These are phyloP conservation scores for Neurospora tetrasperma DNA, from an alignment of 495 filamentous ascomycete genomes.

Conservation along the genomic window DNA sequence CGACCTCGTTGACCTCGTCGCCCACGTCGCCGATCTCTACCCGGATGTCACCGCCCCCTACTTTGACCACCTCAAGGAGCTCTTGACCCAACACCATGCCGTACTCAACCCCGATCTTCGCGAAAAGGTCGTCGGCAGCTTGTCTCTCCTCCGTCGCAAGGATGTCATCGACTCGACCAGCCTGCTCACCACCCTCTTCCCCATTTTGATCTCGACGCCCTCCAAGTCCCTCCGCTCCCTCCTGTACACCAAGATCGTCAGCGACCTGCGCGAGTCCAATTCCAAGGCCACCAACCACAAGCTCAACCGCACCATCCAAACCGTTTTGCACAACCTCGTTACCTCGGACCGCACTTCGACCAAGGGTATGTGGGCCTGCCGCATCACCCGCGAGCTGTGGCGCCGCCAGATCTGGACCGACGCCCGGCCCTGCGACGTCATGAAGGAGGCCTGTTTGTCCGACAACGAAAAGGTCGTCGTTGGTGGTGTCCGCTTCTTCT, in stretches of 20 bases:
- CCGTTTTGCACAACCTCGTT: constrained; percentile 81
- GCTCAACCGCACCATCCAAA: constrained; percentile 86
- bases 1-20: constrained; percentile 71
- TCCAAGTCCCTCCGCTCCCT: constrained; percentile 78
- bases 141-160: constrained; percentile 82
- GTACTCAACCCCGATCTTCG: constrained; percentile 69
- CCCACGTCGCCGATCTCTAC: constrained; percentile 91
- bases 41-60: constrained; percentile 68
- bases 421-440: constrained; percentile 82
- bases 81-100: constrained; percentile 72
- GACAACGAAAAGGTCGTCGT: constrained; percentile 83
- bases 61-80: constrained; percentile 66
- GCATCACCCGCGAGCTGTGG: constrained; percentile 32
- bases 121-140: constrained; percentile 87
- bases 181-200: constrained; percentile 81
- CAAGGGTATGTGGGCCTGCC: constrained; percentile 80
- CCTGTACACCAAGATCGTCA: constrained; percentile 83
- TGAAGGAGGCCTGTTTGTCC: constrained; percentile 78
- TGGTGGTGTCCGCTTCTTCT: constrained; percentile 85
- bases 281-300: constrained; percentile 77
- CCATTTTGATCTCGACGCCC: constrained; percentile 65
- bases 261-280: constrained; percentile 79
- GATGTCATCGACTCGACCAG: constrained; percentile 76
- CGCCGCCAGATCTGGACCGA: constrained; percentile 31
- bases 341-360: constrained; percentile 71